Percentiles rank a stretch among this genome's conserved stretches.
Evolutionary conservation across 257 asterid species (phyloP).

Genomic region (Craterostigma plantagineum): DNA sequence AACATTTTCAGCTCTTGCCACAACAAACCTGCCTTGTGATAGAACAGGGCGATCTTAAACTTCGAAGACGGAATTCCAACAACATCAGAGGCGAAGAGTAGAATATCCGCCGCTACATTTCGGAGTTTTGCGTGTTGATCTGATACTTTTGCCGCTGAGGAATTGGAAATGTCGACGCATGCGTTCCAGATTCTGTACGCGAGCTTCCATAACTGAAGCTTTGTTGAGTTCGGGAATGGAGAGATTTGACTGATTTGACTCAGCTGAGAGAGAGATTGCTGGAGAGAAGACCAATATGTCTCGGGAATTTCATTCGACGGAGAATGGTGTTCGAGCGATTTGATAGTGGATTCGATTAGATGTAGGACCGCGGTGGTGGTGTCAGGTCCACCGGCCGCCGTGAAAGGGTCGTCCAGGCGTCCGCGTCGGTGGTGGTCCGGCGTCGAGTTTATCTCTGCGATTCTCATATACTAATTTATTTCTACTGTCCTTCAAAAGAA

Average conservation of each 20-base stretch:
- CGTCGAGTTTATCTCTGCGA: slow-evolving; percentile 50
- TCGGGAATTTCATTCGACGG: slow-evolving; percentile 39
- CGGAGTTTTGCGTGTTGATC: slow-evolving; percentile 82
- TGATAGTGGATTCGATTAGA: slow-evolving; percentile 48
- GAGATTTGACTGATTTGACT: slow-evolving; percentile 36
- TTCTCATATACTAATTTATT: slow-evolving; percentile 26
- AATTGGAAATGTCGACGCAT: slow-evolving; percentile 75
- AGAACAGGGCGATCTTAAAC: slow-evolving; percentile 60
- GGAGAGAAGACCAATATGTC: slow-evolving; percentile 43
- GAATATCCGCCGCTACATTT: slow-evolving; percentile 69
- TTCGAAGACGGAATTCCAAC: slow-evolving; percentile 64
- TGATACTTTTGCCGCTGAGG: slow-evolving; percentile 21
- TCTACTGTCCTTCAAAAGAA: too few relatives aligned
- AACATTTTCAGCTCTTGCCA: slow-evolving; percentile 55
- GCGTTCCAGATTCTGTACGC: slow-evolving; percentile 93
- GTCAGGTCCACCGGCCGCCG: slow-evolving; percentile 19
- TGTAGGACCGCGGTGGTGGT: slow-evolving; percentile 28
- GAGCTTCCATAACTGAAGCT: slow-evolving; percentile 70
- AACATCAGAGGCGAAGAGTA: slow-evolving; percentile 45
- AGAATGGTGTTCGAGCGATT: slow-evolving; percentile 36
- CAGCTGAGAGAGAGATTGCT: slow-evolving; percentile 28
- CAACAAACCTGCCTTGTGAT: slow-evolving; percentile 66
- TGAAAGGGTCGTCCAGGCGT: too few relatives aligned
- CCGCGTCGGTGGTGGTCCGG: slow-evolving; percentile 34
- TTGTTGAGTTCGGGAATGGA: slow-evolving; percentile 53